Evolutionary conservation across 306 rosid genomes (phyloP), one percentile per base, ranked within the genome.

Genomic region (Prunus armeniaca): DNA sequence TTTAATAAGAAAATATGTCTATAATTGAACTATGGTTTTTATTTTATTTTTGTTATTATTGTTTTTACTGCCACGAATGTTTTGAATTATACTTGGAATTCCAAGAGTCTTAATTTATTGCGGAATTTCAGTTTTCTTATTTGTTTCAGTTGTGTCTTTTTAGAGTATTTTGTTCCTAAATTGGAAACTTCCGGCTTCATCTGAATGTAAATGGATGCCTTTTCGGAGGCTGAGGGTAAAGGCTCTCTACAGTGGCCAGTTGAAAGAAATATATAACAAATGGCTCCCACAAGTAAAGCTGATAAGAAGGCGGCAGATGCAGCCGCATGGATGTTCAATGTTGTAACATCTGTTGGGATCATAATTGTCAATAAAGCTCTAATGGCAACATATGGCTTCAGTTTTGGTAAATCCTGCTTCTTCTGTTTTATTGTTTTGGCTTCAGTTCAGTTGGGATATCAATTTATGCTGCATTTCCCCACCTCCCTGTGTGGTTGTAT

Each of bases 281-380:
- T 89, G 92, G 92, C 91, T 80, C 82, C 89, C 3, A 9, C 86
- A 69, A 83, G 88, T 84, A 93, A 83, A 86, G 89, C 93, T 73
- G 96, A 93, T 60, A 84, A 83, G 88, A 89, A 89, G 80, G 98
- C 97, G 38, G 84, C 90, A 45, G 97, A 91, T 76, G 93, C 89
- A 47, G 96, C 93, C 54, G 90, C 98, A 38, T 91, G 97, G 98
- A 81, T 88, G 96, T 91, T 93, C 88, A 93, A 93, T 60, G 93
- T 88, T 78, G 98, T 91, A 69, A 88, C 98, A 15, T 93, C 98
- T 61, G 97, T 93, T 81, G 98, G 98, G 79, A 71, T 91, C 56
- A 93, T 93, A 80, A 78, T 93, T 69, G 97, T 88, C 76, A 93
- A 93, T 81, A 93, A 93, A 88, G 93, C 98, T 71, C 88, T 91